phyloP scores from a whole-genome alignment of 2,329 filamentous ascomycete species.

The Penicillium sp. region DNA sequence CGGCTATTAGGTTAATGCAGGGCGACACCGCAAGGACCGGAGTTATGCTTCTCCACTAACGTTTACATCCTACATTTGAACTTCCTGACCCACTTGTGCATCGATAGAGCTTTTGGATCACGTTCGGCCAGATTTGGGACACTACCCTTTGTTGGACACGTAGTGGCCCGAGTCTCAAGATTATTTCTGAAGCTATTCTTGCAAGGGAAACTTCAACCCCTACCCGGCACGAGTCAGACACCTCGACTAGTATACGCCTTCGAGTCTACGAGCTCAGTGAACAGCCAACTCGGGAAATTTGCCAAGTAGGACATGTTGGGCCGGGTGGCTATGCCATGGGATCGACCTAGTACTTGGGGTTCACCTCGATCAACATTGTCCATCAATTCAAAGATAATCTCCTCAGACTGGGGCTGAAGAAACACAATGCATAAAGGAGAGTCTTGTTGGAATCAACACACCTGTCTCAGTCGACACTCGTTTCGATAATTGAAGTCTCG shows the following conservation, averaged over 20 bases:
- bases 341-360: not conserved
- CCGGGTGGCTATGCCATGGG: not conserved
- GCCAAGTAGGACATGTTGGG: slow-evolving; percentile 1
- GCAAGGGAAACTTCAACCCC: too few relatives aligned
- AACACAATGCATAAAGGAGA: not conserved
- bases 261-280: slow-evolving; percentile 7
- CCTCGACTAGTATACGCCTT: slow-evolving; percentile 6
- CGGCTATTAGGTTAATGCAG: slow-evolving; percentile 4
- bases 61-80: not conserved
- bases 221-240: too few relatives aligned
- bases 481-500: slow-evolving; percentile 31
- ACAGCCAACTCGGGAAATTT: not conserved
- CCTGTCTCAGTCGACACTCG: slow-evolving; percentile 14
- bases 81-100: too few relatives aligned
- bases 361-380: not conserved
- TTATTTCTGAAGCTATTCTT: too few relatives aligned
- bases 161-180: too few relatives aligned
- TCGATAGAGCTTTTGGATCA: slow-evolving; percentile 18
- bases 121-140: slow-evolving; percentile 12
- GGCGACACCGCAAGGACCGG: slow-evolving; percentile 9
- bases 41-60: not conserved
- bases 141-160: not conserved
- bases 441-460: not conserved
- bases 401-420: not conserved
- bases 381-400: not conserved